Evolutionary conservation across 192 early-diverging fungal genomes (phyloP), one percentile per base, ranked within the genome.

Genomic region (Linderina pennispora): DNA sequence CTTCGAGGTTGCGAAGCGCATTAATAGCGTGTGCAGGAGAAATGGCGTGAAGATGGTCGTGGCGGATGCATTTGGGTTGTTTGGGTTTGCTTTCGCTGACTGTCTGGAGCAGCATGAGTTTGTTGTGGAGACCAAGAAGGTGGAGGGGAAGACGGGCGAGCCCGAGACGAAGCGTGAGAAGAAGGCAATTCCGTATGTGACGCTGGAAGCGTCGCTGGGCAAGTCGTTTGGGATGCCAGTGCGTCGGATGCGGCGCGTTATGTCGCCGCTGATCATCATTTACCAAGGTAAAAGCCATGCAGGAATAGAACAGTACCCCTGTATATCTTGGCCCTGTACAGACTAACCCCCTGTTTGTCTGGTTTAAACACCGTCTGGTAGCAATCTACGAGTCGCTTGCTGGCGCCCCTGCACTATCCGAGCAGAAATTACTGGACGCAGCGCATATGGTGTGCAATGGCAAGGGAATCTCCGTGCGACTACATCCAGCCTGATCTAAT

Each of bases 81-180:
- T 76, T 47, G 91, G 91, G 9, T 97, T 81, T 62, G 80, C 91
- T n/a, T 94, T 94, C 58, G 79, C 79, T 49, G 92, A 97, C 50
- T 67, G 64, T 39, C 23, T 59, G 48, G 48, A 55, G 15, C 6
- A 18, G 2, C 57, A 67, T 36, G 53, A 67, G 57, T 67, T 50
- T 51, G 19, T 60, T 2, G 64, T 59, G 31, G 47, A 51, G 35
- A 25, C 25, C 3, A 36, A 32, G 14, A 25, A 39, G 4, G 34
- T 46, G 17, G 37, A 34, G 1, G 40, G 28, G 15, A 26, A 42
- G 17, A 23, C 37, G 13, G 43, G 26, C 11, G 23, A 43, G 3
- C 14, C 16, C 11, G 49, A 43, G 14, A 19, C 43, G 4, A 25
- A 21, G 0, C 50, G 50, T 23, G 28, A 18, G 33, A 28, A 15